These are phyloP conservation scores for Pyronema omphalodes DNA, from an alignment of 495 filamentous ascomycete species.

Conservation along the genomic window DNA sequence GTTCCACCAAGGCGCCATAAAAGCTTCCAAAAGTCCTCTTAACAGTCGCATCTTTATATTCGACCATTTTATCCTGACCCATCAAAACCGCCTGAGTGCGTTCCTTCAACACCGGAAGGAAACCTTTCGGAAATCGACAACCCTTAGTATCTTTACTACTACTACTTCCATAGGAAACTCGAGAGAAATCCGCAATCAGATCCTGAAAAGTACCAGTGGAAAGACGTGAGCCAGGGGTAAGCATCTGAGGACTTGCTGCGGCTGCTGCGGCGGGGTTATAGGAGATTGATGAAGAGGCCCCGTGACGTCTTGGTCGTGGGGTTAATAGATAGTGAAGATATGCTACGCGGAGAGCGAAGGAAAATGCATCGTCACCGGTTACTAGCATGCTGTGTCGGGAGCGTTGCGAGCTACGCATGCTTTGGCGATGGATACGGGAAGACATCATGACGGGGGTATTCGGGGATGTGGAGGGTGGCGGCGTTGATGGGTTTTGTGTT, in stretches of 20 bases:
- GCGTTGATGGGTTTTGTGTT: no score
- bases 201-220: conserved; percentile 41
- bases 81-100: conserved; percentile 46
- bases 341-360: conserved; percentile 73
- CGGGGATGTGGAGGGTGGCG: no score
- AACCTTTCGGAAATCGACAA: conserved; percentile 63
- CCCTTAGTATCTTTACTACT: conserved; percentile 43
- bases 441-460: neutral
- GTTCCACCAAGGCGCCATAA: conserved; percentile 56
- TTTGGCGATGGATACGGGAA: neutral
- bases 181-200: conserved; percentile 21
- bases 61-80: conserved; percentile 52
- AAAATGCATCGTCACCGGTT: conserved; percentile 59
- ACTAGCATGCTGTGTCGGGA: conserved; percentile 19
- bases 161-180: neutral
- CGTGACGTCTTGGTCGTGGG: conserved; percentile 64
- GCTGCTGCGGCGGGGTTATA: conserved; percentile 20
- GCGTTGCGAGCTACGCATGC: conserved; percentile 6
- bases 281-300: conserved; percentile 39
- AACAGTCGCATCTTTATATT: conserved; percentile 58
- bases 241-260: no score
- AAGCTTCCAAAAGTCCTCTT: conserved; percentile 69
- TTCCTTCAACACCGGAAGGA: conserved; percentile 50
- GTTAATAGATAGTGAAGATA: conserved; percentile 87
- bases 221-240: conserved; percentile 26